These are phyloP conservation scores for Amaranthus palmeri DNA, from an alignment of 148 eudicot genomes.

Conservation along the genomic window DNA sequence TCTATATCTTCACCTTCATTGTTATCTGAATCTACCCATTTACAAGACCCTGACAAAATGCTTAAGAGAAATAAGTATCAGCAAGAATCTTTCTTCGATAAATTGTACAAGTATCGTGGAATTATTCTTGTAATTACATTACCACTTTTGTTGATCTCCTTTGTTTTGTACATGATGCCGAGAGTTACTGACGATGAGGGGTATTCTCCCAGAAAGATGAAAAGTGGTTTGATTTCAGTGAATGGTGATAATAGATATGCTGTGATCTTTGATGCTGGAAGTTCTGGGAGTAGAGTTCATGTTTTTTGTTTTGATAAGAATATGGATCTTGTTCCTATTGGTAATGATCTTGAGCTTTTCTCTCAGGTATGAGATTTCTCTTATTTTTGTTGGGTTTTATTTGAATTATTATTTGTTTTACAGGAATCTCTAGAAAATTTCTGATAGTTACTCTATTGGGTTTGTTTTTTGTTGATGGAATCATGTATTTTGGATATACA, in stretches of 20 bases:
- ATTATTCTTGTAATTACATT: constrained; percentile 52
- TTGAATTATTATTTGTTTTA: not conserved
- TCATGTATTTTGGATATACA: not conserved
- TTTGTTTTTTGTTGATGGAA: not conserved
- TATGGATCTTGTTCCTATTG: constrained; percentile 83
- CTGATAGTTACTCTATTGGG: not conserved
- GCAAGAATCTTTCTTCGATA: constrained; percentile 47
- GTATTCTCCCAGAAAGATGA: constrained; percentile 37
- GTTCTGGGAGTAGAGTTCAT: constrained; percentile 95
- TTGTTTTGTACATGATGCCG: constrained; percentile 65
- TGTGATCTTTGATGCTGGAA: constrained; percentile 93
- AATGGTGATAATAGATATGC: constrained; percentile 38
- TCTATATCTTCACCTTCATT: constrained; percentile 10
- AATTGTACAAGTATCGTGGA: constrained; percentile 49
- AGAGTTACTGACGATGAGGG: constrained; percentile 23
- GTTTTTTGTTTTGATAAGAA: constrained; percentile 78
- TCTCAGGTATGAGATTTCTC: constrained; percentile 33
- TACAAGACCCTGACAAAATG: constrained; percentile 41
- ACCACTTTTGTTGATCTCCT: constrained; percentile 49
- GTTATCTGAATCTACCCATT: not conserved
- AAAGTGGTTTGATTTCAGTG: constrained; percentile 12
- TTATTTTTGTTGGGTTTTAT: not conserved
- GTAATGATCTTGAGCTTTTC: constrained; percentile 49
- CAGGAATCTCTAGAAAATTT: not conserved
- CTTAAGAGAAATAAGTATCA: constrained; percentile 43